Evolutionary conservation across 257 asterid genomes (phyloP), one percentile per base, ranked within the genome.

Genomic region (Leonotis leonurus): DNA sequence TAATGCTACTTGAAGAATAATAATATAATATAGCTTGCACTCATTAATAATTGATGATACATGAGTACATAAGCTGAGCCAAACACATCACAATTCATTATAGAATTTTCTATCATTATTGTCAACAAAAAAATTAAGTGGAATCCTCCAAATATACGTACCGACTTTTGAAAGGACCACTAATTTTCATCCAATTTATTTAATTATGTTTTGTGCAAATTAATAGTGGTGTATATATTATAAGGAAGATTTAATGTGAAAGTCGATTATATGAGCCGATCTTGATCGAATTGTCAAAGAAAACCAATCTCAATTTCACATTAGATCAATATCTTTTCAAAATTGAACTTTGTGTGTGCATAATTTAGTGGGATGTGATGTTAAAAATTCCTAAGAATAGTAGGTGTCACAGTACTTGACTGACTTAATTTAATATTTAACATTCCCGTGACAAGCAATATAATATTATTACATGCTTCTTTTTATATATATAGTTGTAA

Each of bases 381-480:
- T 58, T 40, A 71, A 30, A 65, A 59, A 65, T 65, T 65, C 68
- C 59, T 11, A 24, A 14, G 36, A 32, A 65, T 48, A 65, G 60
- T 71, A 29, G 63, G 65, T 17, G 35, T 33, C 58, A 49, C 59
- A 30, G 24, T 9, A 8, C 30, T 37, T 56, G 67, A 56, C 56
- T 24, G 18, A 16, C 35, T 41, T n/a, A n/a, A 63, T 62, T 44
- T 55, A 17, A 57, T 48, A 52, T 50, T 13, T 41, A 17, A 40
- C 57, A 66, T 52, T 12, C 41, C 29, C 73, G 73, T 66, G 73
- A 72, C 73, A 52, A 52, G 17, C 64, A 41, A 21, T 33, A n/a
- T n/a, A 51, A 17, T 30, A 35, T 48, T 21, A 24, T 46, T 49
- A n/a, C 66, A 46, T 70, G 61, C 20, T 18, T 67, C 16, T 40